Evolutionary conservation across 768 basidiomycete species (phyloP).

Genomic region (Fistulinella prunicolor): DNA sequence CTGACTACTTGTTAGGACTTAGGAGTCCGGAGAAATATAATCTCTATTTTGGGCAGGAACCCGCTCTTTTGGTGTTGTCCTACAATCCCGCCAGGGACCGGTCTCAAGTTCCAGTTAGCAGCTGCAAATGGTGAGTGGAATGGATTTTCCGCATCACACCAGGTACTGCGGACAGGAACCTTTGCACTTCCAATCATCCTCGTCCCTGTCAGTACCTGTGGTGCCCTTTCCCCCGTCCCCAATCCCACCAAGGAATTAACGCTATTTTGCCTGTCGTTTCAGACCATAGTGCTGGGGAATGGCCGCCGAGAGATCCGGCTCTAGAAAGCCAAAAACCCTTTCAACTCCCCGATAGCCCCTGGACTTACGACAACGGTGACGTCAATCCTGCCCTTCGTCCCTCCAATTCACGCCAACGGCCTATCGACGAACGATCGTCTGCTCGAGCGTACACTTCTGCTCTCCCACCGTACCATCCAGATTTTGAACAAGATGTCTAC

Average conservation of each 20-base stretch:
- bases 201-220: slow-evolving; percentile 4
- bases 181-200: neutral
- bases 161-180: slow-evolving; percentile 8
- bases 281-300: slow-evolving; percentile 42
- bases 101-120: slow-evolving; percentile 73
- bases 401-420: slow-evolving; percentile 45
- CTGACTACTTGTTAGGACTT: slow-evolving; percentile 58
- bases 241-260: slow-evolving; percentile 2
- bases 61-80: slow-evolving; percentile 87
- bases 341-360: slow-evolving; percentile 62
- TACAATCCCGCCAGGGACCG: slow-evolving; percentile 58
- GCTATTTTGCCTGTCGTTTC: slow-evolving; percentile 8
- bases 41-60: slow-evolving; percentile 72
- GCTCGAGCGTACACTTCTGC: slow-evolving; percentile 40
- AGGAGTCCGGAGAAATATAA: slow-evolving; percentile 68
- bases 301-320: slow-evolving; percentile 76
- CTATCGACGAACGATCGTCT: slow-evolving; percentile 21
- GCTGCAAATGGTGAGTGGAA: slow-evolving; percentile 74
- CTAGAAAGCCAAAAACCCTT: slow-evolving; percentile 37
- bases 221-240: slow-evolving; percentile 1
- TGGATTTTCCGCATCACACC: slow-evolving; percentile 34
- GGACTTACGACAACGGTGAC: slow-evolving; percentile 78
- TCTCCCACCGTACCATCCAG: slow-evolving; percentile 76
- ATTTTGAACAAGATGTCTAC: slow-evolving; percentile 44
- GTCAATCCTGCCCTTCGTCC: slow-evolving; percentile 77